Evolutionary conservation across 1,139 yeast genomes (phyloP), one percentile per base, ranked within the genome.

Genomic region (Pichia terricola): DNA sequence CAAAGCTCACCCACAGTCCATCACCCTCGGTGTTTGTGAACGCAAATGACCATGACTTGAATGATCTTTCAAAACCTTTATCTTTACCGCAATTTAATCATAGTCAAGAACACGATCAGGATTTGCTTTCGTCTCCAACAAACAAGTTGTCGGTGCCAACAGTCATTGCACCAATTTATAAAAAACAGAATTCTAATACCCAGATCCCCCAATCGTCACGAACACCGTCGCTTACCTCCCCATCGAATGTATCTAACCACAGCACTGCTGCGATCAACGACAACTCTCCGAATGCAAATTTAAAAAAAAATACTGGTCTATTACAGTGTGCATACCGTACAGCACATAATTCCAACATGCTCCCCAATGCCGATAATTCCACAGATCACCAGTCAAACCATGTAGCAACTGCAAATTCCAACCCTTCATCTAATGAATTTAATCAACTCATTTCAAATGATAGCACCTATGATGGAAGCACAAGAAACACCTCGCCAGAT

Each of bases 271-370:
- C n/a, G 5, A 27, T 37, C n/a, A 34, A 33, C 10, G 26, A 28
- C 7, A 33, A 27, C 10, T 33, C 36, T 11, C 11, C 26, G 6
- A 33, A 26, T 33, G 8, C 38, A 16, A 27, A 37, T 3, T 7
- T 10, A 8, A 43, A 43, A 28, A 34, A 28, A 25, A 39, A 42
- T n/a, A 33, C 45, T 1, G 47, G 47, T 10, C 26, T 45, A 10
- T 42, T 45, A 32, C 46, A 45, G 34, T 28, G 39, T 28, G 48
- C 44, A 10, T 43, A 32, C 31, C 31, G 41, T 28, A 33, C 45
- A 3, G 34, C 44, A n/a, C 46, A 44, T 38, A 39, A 38, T 3
- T 30, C 32, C 7, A 7, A 30, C 2, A 10, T 30, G 7, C 10
- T 10, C 7, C 10, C 10, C 7, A 30, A 30, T 30, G 9, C 7